Evolutionary conservation across 176 grass and related monocot genomes (phyloP).

Genomic region (Triticum timopheevii): DNA sequence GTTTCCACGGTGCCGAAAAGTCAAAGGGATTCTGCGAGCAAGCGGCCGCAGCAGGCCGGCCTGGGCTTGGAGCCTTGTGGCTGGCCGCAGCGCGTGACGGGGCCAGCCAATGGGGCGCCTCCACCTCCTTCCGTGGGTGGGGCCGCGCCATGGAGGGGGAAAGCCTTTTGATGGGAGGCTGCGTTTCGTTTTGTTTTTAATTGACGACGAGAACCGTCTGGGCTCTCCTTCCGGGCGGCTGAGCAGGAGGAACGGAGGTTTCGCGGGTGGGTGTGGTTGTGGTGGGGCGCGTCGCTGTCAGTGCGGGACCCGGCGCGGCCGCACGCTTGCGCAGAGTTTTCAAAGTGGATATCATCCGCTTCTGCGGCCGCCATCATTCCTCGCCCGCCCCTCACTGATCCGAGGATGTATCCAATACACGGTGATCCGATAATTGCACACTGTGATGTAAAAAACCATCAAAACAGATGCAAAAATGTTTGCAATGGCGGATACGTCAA

Average conservation of each 20-base stretch:
- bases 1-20: constrained; percentile 20
- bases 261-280: neutral
- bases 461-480: too few species aligned
- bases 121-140: constrained; percentile 5
- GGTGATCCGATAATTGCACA: too few species aligned
- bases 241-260: neutral
- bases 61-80: constrained; percentile 25
- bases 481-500: too few species aligned
- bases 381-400: neutral
- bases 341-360: constrained; percentile 24
- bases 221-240: neutral
- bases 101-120: neutral
- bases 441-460: too few species aligned
- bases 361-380: constrained; percentile 36
- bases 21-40: constrained; percentile 17
- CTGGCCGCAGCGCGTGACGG: constrained; percentile 43
- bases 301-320: neutral
- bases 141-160: too few species aligned
- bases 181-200: neutral
- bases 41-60: neutral
- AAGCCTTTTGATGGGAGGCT: neutral
- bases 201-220: neutral
- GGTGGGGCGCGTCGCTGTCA: constrained; percentile 26
- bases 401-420: too few species aligned
- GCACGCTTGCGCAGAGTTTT: constrained; percentile 37